Evolutionary conservation across 2,329 filamentous ascomycete species (phyloP), one percentile per base, ranked within the genome.

Genomic region (Colletotrichum theobromicola): DNA sequence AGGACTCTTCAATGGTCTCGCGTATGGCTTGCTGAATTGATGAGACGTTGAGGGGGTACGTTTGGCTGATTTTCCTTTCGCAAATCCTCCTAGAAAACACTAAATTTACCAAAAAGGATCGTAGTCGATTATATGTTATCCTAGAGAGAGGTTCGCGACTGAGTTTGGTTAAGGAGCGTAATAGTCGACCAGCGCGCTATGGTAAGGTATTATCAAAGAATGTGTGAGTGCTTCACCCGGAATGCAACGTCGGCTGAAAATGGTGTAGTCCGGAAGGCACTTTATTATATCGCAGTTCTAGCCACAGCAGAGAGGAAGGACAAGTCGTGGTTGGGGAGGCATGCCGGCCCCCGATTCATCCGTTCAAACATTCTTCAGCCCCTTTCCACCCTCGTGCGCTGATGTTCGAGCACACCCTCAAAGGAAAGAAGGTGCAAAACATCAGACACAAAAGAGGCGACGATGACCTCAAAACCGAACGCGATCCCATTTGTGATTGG

Each of bases 361-460:
- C 68, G 32, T 75, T 55, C 66, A 63, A 75, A 67, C 62, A 69
- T 42, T 30, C 58, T 50, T 63, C 62, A 58, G 53, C 34, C 62
- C 37, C 57, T 24, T 42, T 24, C 15, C 64, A 21, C 21, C 64
- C 21, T 34, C 15, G 21, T 72, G 72, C 68, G 72, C 72, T 72
- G 72, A 75, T 75, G 72, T 75, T 67, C 35, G 34, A 63, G 63
- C 53, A 21, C 55, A 58, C 46, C 35, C 62, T 53, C 57, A 21
- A 37, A 24, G 28, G 24, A 37, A 16, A 46, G 30, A 55, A 53
- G 72, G 68, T 67, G 68, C 30, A 72, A 67, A 72, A 72, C 46
- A 75, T 75, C 69, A 64, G 72, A 75, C 72, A 72, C 63, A 58
- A 34, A 68, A 72, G 46, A 63, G 72, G 35, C 70, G 42, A 64